phyloP scores from a whole-genome alignment of 169 alveolate genomes.

The Neospora caninum region DNA sequence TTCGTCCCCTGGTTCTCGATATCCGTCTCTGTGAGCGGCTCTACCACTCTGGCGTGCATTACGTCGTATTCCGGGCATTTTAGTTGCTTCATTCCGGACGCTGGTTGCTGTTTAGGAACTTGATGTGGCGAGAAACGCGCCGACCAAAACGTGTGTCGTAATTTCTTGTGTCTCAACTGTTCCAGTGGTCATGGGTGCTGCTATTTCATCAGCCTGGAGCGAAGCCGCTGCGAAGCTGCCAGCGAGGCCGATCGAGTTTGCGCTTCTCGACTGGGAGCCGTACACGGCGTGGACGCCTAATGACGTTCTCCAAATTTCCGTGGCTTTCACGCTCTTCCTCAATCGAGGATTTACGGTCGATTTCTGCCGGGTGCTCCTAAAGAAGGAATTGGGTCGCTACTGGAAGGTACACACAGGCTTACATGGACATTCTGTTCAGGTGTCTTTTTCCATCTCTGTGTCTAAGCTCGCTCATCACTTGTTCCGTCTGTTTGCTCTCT shows the following conservation, averaged over 20 bases:
- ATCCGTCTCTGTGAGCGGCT: too few species aligned
- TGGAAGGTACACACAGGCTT: neutral
- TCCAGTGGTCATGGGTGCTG: neutral
- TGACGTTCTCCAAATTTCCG: neutral
- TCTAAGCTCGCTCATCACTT: neutral
- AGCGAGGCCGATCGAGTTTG: slow-evolving; percentile 28
- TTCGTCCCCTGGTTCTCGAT: neutral
- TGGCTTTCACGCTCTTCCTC: neutral
- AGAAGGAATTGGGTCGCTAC: slow-evolving; percentile 9
- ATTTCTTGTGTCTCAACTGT: too few species aligned
- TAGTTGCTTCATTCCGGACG: too few species aligned
- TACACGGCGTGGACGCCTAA: neutral
- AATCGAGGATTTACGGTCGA: slow-evolving; percentile 18
- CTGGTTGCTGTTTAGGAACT: too few species aligned
- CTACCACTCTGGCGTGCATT: too few species aligned
- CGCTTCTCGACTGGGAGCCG: slow-evolving; percentile 9
- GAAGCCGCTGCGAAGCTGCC: slow-evolving; percentile 35
- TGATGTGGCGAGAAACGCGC: too few species aligned
- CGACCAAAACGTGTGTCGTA: too few species aligned
- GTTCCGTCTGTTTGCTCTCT: neutral
- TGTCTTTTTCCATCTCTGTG: neutral
- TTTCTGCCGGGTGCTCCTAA: neutral
- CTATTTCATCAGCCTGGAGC: neutral
- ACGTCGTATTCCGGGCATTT: too few species aligned
- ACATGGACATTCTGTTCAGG: neutral